These are phyloP conservation scores for Populus hybrid DNA, from an alignment of 441 rosid genomes.

Conservation along the genomic window DNA sequence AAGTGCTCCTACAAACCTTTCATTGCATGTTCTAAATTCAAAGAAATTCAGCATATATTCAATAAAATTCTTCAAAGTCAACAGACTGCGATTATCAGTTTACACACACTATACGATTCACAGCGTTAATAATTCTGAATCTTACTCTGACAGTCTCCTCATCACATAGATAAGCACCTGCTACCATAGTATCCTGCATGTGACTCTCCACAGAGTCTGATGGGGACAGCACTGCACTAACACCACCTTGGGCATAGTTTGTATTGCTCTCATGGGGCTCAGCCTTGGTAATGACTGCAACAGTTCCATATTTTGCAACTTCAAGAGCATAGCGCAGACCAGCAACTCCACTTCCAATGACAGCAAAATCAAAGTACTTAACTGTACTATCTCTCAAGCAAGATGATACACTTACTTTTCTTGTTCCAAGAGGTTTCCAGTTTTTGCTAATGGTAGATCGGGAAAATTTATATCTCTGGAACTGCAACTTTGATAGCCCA, in stretches of 20 bases:
- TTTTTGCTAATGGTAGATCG: slow-evolving; percentile 24
- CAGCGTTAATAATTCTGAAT: slow-evolving; percentile 6
- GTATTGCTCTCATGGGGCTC: slow-evolving; percentile 98
- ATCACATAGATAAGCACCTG: slow-evolving; percentile 92
- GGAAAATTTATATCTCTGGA: slow-evolving; percentile 36
- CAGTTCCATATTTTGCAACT: slow-evolving; percentile 88
- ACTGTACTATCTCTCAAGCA: slow-evolving; percentile 49
- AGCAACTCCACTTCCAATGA: slow-evolving; percentile 97
- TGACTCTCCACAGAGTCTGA: slow-evolving; percentile 96
- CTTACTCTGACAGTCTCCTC: slow-evolving; percentile 93
- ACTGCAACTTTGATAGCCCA: slow-evolving; percentile 45
- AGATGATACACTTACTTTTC: slow-evolving; percentile 29
- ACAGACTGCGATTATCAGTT: neutral
- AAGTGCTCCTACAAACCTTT: neutral
- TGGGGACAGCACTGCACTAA: slow-evolving; percentile 92
- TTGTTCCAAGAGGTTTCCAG: slow-evolving; percentile 30
- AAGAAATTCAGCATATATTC: slow-evolving; percentile 5
- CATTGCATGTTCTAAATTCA: slow-evolving; percentile 5
- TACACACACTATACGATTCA: neutral
- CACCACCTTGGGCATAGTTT: slow-evolving; percentile 97
- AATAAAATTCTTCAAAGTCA: neutral
- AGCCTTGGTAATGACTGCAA: slow-evolving; percentile 88
- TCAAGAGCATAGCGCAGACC: slow-evolving; percentile 95
- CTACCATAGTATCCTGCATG: slow-evolving; percentile 92
- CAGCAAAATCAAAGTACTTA: slow-evolving; percentile 78